phyloP scores from a whole-genome alignment of 441 rosid genomes.

The Melastoma candidum region DNA sequence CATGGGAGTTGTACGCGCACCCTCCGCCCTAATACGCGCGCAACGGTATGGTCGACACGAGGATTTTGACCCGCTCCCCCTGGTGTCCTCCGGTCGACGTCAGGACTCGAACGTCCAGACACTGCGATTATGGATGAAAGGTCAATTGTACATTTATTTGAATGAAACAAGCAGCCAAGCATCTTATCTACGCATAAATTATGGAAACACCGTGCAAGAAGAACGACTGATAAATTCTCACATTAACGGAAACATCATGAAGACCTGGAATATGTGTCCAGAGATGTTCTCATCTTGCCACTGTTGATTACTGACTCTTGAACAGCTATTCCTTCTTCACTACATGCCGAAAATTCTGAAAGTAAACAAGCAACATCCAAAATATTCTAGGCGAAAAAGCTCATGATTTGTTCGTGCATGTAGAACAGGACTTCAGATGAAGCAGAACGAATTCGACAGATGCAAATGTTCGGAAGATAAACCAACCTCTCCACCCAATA shows the following conservation, averaged over 20 bases:
- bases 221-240: slow-evolving; percentile 10
- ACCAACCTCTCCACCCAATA: too few relatives aligned
- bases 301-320: slow-evolving; percentile 17
- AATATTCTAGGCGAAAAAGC: background rate
- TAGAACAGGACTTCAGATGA: too few relatives aligned
- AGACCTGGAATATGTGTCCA: slow-evolving; percentile 14
- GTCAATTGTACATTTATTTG: background rate
- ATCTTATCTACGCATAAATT: background rate
- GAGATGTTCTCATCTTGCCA: slow-evolving; percentile 13
- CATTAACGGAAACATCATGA: slow-evolving; percentile 56
- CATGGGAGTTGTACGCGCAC: background rate
- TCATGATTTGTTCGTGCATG: too few relatives aligned
- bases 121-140: too few relatives aligned
- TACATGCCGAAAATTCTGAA: slow-evolving; percentile 19
- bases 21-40: too few relatives aligned
- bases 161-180: background rate
- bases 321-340: slow-evolving; percentile 29
- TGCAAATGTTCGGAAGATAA: too few relatives aligned
- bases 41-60: too few relatives aligned
- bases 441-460: too few relatives aligned
- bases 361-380: slow-evolving; percentile 10
- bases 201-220: background rate
- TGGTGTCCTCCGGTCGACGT: too few relatives aligned
- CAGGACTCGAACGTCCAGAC: too few relatives aligned
- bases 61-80: too few relatives aligned